A percentile compares a stretch with the other conserved stretches of the same genome.
Evolutionary conservation across 2,329 filamentous ascomycete genomes (phyloP).

Genomic region (Dryadomyces quercus-mongolicae): DNA sequence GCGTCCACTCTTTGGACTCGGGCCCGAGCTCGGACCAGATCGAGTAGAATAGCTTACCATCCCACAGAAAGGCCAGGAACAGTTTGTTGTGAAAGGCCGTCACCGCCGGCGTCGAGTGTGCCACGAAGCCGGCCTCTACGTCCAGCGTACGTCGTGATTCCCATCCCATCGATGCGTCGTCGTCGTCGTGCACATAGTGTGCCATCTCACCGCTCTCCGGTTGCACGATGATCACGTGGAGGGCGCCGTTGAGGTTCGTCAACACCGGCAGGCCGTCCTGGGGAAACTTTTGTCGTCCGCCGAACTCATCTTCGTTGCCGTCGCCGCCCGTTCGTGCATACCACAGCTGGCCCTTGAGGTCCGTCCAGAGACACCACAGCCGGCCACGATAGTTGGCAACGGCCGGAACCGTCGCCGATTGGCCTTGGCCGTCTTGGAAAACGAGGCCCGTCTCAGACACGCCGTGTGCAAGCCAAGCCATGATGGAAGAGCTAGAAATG

Average conservation of each 20-base stretch:
- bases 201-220: constrained; percentile 16
- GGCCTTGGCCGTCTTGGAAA: constrained; percentile 15
- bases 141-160: constrained; percentile 14
- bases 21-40: constrained; percentile 15
- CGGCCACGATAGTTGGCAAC: constrained; percentile 22
- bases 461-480: constrained; percentile 21
- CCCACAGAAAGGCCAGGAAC: constrained; percentile 19
- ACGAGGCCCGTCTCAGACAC: constrained; percentile 15
- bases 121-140: constrained; percentile 12
- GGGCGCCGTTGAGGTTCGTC: constrained; percentile 20
- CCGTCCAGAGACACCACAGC: constrained; percentile 23
- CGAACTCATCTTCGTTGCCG: constrained; percentile 16
- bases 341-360: constrained; percentile 20
- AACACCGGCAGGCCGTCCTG: constrained; percentile 19
- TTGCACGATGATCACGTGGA: constrained; percentile 21
- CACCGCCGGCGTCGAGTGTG: constrained; percentile 17
- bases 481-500: background rate
- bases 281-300: constrained; percentile 16
- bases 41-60: constrained; percentile 17
- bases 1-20: constrained; percentile 10
- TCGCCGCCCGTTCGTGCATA: constrained; percentile 17
- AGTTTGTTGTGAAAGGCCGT: constrained; percentile 23
- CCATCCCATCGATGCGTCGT: constrained; percentile 16
- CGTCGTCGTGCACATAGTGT: constrained; percentile 21
- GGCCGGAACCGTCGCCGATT: constrained; percentile 20